These are phyloP conservation scores for Dactylis glomerata DNA, from an alignment of 176 grass and related monocot species.

Conservation along the genomic window DNA sequence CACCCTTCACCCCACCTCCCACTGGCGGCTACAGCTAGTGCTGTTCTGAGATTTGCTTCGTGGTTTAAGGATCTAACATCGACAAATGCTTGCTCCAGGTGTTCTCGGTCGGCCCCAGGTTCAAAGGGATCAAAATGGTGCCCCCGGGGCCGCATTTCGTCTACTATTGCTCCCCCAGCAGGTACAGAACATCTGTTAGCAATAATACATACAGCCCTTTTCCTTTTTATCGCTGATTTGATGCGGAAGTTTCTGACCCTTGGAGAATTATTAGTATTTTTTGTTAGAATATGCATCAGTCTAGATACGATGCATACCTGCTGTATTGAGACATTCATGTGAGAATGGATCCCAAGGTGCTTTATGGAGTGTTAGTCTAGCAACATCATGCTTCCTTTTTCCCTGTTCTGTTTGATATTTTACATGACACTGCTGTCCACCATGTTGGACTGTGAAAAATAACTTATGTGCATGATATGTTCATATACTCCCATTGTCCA, in stretches of 20 bases:
- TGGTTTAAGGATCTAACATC: not conserved
- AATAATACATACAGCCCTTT: not conserved
- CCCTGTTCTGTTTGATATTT: not conserved
- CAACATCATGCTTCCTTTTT: not conserved
- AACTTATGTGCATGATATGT: not conserved
- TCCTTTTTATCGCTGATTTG: not conserved
- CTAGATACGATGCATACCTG: not conserved
- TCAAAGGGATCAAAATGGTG: slow-evolving; percentile 93
- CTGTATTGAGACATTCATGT: not conserved
- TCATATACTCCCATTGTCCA: not conserved
- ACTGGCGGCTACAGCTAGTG: not conserved
- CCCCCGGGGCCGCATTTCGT: slow-evolving; percentile 75
- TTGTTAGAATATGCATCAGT: not conserved
- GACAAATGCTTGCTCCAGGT: slow-evolving; percentile 34
- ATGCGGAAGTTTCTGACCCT: not conserved
- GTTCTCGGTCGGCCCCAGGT: slow-evolving; percentile 70
- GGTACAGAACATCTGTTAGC: slow-evolving; percentile 17
- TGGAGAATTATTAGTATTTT: not conserved
- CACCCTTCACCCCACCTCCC: not conserved
- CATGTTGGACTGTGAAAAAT: not conserved
- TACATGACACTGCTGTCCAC: not conserved
- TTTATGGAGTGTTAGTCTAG: not conserved
- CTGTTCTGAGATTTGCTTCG: not conserved
- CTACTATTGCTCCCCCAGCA: slow-evolving; percentile 75
- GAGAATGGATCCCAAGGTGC: not conserved